Conservation (phyloP, 805 yeast species). For the Candida hispaniensis region DNA sequence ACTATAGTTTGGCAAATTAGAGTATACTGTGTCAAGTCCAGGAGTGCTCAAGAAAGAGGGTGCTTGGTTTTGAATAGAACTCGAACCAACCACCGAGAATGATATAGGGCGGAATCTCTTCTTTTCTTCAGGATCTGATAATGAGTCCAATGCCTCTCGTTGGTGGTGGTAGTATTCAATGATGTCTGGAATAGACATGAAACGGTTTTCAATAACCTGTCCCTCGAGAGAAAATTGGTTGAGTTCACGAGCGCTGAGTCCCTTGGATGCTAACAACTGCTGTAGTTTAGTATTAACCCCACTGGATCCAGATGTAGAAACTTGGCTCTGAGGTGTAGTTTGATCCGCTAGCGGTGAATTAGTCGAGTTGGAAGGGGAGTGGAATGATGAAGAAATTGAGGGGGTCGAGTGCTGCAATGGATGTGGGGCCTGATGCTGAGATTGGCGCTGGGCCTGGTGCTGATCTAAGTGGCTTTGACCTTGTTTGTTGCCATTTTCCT, state of each 20-base stretch:
- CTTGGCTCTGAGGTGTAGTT: too few species aligned
- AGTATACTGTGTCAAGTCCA: slow-evolving; percentile 6
- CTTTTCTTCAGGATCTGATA: slow-evolving; percentile 6
- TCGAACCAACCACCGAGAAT: slow-evolving; percentile 4
- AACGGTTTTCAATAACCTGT: slow-evolving; percentile 4
- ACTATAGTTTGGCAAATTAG: slow-evolving; percentile 12
- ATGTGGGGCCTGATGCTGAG: slow-evolving; percentile 5
- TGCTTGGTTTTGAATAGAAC: slow-evolving; percentile 12
- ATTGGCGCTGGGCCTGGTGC: slow-evolving; percentile 2
- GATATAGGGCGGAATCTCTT: slow-evolving; percentile 3
- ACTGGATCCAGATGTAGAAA: slow-evolving; percentile 1
- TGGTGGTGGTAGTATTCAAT: slow-evolving; percentile 3
- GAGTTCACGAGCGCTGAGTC: slow-evolving; percentile 4
- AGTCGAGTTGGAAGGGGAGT: too few species aligned
- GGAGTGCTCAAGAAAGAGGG: slow-evolving; percentile 4
- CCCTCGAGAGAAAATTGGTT: slow-evolving; percentile 2
- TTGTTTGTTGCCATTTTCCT: too few species aligned
- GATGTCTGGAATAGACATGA: slow-evolving; percentile 6
- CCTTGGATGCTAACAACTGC: slow-evolving; percentile 9
- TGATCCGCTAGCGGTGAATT: too few species aligned
- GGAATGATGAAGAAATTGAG: too few species aligned
- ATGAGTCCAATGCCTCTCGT: slow-evolving; percentile 2
- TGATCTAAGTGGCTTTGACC: too few species aligned
- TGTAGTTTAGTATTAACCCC: slow-evolving; percentile 8
- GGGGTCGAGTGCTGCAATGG: slow-evolving; percentile 11